Base-by-base conservation (phyloP, 306 rosid genomes). In the Rosa rugosa region DNA sequence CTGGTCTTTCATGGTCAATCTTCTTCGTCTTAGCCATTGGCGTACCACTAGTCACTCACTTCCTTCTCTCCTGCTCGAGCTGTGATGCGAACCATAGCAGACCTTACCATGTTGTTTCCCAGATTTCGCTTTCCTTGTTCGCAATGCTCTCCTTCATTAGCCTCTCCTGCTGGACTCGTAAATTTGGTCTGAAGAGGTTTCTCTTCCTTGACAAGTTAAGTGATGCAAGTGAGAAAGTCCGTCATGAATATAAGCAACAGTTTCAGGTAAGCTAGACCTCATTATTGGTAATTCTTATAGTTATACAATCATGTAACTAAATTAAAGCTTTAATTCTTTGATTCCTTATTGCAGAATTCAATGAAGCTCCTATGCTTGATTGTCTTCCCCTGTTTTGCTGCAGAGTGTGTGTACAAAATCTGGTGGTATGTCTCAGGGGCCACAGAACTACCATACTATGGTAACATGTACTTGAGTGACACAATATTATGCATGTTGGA, bases 401-500 rank as follows among this genome's bases (percentile, higher is more conserved):
- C 86, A 3, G 91, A 88, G 79, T 79, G 87, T 82, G 91, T 57
- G 13, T 95, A 95, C 89, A 95, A 92, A 81, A 82, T 95, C 62
- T 95, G 99, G 98, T 95, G 98, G 98, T 95, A 85, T 46, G 45
- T 78, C 50, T 86, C 99, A 51, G 99, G 98, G 82, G 82, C 83
- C 56, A 65, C 85, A 2, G 59, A 89, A 44, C 75, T 92, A 51
- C 98, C 99, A 54, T 73, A 90, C 83, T 90, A 87, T 65, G 97
- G 95, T 17, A 79, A 90, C 69, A 70, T 74, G 50, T 90, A 87
- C 57, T 0, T 82, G 18, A 89, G 98, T 77, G 74, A 80, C 91
- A 86, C 79, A 71, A 73, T 81, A 68, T 1, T 87, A 14, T 77
- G 84, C 80, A 38, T 18, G 14, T 65, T 94, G 83, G 96, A 94